These are phyloP conservation scores for Carex parvula DNA, from an alignment of 176 grass and related monocot genomes.

Conservation along the genomic window DNA sequence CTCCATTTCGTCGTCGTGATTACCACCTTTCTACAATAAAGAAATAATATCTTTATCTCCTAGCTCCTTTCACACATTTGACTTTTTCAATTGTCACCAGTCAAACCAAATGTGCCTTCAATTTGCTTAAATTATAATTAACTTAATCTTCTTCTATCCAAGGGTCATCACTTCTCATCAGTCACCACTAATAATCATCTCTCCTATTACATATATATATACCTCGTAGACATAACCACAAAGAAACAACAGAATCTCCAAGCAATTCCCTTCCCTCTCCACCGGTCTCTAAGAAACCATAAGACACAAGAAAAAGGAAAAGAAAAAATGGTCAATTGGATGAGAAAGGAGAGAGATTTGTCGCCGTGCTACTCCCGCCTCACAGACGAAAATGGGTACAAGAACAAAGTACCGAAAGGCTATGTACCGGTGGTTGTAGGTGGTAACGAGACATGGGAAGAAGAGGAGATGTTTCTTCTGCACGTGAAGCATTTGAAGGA, in stretches of 20 bases:
- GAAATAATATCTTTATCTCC: too few species aligned
- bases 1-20: too few species aligned
- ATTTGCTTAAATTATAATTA: too few species aligned
- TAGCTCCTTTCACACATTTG: too few species aligned
- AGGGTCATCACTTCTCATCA: background rate
- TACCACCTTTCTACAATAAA: too few species aligned
- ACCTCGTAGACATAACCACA: background rate
- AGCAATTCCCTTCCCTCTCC: background rate
- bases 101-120: background rate
- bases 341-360: slow-evolving; percentile 4
- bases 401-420: slow-evolving; percentile 2
- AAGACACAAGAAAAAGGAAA: background rate
- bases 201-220: background rate
- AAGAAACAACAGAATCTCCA: background rate
- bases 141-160: background rate
- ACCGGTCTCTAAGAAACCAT: background rate
- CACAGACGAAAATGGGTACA: background rate
- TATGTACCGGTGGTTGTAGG: slow-evolving; percentile 32
- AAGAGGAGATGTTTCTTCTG: slow-evolving; percentile 26
- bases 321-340: slow-evolving; percentile 22
- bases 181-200: background rate
- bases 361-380: background rate
- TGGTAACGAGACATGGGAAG: background rate
- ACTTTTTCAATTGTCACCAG: background rate
- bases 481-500: slow-evolving; percentile 22